Percentiles rank a stretch among this genome's conserved stretches.
Evolutionary conservation across 2,329 filamentous ascomycete genomes (phyloP).

Genomic region (Arthrinium puccinioides): DNA sequence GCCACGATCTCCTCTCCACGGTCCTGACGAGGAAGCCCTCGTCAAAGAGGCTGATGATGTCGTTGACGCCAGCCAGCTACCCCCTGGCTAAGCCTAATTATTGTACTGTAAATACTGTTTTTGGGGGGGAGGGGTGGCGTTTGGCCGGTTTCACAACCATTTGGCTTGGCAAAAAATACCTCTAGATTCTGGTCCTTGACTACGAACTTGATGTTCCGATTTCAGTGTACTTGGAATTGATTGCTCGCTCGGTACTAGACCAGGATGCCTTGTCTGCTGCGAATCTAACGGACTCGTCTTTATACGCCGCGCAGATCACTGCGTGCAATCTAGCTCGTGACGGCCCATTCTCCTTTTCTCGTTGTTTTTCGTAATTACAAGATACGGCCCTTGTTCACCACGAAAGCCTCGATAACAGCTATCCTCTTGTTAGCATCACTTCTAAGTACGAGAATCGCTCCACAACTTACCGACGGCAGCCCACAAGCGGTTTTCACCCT

Average conservation of each 20-base stretch:
- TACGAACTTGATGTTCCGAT: too few species aligned
- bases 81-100: slow-evolving; percentile 61
- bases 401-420: slow-evolving; percentile 79
- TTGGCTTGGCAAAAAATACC: slow-evolving; percentile 10
- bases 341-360: too few species aligned
- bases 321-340: too few species aligned
- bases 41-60: slow-evolving; percentile 86
- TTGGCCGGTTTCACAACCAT: slow-evolving; percentile 10
- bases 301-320: too few species aligned
- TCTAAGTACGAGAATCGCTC: neutral
- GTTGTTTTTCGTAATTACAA: too few species aligned
- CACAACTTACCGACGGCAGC: slow-evolving; percentile 63
- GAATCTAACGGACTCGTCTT: too few species aligned
- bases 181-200: too few species aligned
- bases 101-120: neutral
- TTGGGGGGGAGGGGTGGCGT: slow-evolving; percentile 8
- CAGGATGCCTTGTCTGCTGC: too few species aligned
- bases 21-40: slow-evolving; percentile 57
- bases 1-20: slow-evolving; percentile 82
- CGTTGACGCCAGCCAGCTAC: slow-evolving; percentile 88
- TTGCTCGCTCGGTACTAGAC: too few species aligned
- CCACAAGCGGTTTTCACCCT: slow-evolving; percentile 93
- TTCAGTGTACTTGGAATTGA: too few species aligned
- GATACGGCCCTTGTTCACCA: slow-evolving; percentile 89
- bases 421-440: slow-evolving; percentile 6